Conservation (phyloP, 2,329 filamentous ascomycete genomes). For the Epicoccum sorghinum region DNA sequence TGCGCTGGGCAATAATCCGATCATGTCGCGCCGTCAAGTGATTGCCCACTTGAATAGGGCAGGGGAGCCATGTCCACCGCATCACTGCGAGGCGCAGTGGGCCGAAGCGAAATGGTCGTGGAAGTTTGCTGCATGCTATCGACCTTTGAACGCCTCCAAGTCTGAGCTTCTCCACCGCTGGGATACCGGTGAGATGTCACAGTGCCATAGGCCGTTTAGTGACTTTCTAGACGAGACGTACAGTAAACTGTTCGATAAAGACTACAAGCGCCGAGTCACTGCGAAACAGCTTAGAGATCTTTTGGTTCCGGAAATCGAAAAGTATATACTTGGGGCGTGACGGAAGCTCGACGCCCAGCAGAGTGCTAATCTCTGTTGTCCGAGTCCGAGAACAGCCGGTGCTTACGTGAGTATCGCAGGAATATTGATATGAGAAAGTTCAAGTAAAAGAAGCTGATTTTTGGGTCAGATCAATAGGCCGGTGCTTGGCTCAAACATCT, state of each 20-base stretch:
- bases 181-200: not conserved
- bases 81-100: not conserved
- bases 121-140: not conserved
- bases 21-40: constrained; percentile 5
- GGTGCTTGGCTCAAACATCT: too few relatives aligned
- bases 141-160: not conserved
- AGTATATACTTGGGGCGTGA: too few relatives aligned
- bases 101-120: not conserved
- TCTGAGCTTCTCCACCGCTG: not conserved
- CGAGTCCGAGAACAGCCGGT: too few relatives aligned
- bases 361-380: too few relatives aligned
- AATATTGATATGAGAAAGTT: too few relatives aligned
- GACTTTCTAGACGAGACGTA: not conserved
- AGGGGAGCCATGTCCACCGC: not conserved
- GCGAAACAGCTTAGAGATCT: not conserved
- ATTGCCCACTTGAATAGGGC: not conserved
- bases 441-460: too few relatives aligned
- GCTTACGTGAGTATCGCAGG: too few relatives aligned
- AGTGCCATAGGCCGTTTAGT: not conserved
- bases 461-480: too few relatives aligned
- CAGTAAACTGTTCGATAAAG: not conserved
- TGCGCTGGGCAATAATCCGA: constrained; percentile 15
- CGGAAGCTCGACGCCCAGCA: too few relatives aligned
- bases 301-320: too few relatives aligned
- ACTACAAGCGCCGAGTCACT: not conserved